A percentile compares a stretch with the other conserved stretches of the same genome.
Conservation (phyloP, 1,139 yeast species). For the Petasospora rhodanensis region DNA sequence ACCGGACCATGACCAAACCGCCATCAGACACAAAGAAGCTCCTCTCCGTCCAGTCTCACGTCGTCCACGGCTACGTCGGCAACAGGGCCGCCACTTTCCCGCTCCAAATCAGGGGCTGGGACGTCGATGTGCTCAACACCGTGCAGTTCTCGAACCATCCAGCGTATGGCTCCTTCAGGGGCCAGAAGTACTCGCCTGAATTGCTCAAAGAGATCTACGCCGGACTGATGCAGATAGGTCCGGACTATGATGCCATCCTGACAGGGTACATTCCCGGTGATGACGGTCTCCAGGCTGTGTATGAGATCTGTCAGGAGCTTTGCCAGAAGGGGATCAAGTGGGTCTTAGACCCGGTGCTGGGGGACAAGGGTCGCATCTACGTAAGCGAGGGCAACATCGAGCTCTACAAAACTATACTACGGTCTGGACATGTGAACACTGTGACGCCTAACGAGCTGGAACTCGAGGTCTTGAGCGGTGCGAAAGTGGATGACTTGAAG, state of each 20-base stretch:
- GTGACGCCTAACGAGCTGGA: constrained; percentile 94
- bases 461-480: constrained; percentile 64
- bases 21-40: constrained; percentile 8
- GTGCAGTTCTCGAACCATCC: constrained; percentile 67
- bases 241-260: constrained; percentile 43
- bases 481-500: constrained; percentile 38
- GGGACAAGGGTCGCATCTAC: constrained; percentile 82
- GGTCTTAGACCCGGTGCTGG: constrained; percentile 90
- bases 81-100: constrained; percentile 63
- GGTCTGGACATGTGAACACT: constrained; percentile 50
- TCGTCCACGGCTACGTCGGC: constrained; percentile 66
- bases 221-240: constrained; percentile 31
- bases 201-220: constrained; percentile 28
- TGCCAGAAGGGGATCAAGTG: constrained; percentile 33
- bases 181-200: constrained; percentile 29
- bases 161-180: constrained; percentile 51
- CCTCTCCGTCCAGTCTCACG: constrained; percentile 56
- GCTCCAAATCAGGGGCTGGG: constrained; percentile 60
- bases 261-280: constrained; percentile 59
- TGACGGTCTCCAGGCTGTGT: constrained; percentile 36
- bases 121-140: constrained; percentile 60
- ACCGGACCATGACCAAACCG: no score
- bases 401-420: constrained; percentile 55
- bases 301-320: constrained; percentile 23
- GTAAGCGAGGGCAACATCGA: constrained; percentile 69